phyloP scores from a whole-genome alignment of 1,139 yeast genomes.

The Blastobotrys petasosporus region DNA sequence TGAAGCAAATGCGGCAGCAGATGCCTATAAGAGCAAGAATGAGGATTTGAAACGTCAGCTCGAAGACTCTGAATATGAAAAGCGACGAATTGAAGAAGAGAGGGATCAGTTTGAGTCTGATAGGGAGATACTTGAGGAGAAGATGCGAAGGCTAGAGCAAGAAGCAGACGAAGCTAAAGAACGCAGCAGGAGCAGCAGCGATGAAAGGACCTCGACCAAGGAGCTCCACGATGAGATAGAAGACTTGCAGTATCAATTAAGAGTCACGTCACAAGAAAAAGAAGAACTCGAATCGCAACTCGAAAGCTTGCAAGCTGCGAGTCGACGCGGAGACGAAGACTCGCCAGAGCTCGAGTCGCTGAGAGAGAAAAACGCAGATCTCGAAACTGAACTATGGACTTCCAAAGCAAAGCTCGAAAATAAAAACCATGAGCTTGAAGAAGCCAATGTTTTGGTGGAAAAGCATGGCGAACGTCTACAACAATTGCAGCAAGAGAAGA shows the following conservation, averaged over 20 bases:
- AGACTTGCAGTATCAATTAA: conserved; percentile 21
- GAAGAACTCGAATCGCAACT: conserved; percentile 25
- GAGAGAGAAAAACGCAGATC: conserved; percentile 8
- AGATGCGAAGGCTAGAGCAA: conserved; percentile 12
- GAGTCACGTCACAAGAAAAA: conserved; percentile 16
- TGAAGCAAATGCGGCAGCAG: neutral
- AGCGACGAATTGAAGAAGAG: conserved; percentile 6
- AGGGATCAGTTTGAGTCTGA: conserved; percentile 6
- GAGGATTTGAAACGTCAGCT: conserved; percentile 9
- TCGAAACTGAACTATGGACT: conserved; percentile 16
- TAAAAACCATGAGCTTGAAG: conserved; percentile 19
- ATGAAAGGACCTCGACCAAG: conserved; percentile 4
- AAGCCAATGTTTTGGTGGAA: conserved; percentile 12
- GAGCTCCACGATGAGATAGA: conserved; percentile 16
- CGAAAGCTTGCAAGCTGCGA: conserved; percentile 18
- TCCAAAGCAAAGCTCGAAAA: conserved; percentile 21
- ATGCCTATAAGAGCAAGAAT: conserved; percentile 2
- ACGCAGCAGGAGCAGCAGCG: neutral
- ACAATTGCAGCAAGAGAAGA: conserved; percentile 11
- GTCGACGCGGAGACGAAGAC: conserved; percentile 10
- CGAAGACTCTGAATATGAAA: conserved; percentile 13
- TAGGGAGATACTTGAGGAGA: conserved; percentile 10
- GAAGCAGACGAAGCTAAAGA: conserved; percentile 5
- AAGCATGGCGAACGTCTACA: conserved; percentile 15
- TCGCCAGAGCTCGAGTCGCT: conserved; percentile 3